These are phyloP conservation scores for Penicillium concentricum DNA, from an alignment of 2,329 filamentous ascomycete genomes.

Conservation along the genomic window DNA sequence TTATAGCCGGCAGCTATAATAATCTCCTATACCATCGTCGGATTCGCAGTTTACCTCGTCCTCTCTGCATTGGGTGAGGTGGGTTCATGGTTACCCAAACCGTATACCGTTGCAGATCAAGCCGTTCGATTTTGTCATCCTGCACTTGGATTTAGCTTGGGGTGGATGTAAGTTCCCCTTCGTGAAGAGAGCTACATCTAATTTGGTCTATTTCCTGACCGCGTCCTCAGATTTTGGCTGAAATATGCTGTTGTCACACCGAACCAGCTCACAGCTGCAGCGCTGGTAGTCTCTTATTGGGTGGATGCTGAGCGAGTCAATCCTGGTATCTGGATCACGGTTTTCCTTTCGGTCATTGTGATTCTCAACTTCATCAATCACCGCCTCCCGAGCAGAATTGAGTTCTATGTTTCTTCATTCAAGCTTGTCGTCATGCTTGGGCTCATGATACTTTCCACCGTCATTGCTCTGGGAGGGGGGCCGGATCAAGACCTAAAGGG, in stretches of 20 bases:
- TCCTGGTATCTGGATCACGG: slow-evolving; percentile 73
- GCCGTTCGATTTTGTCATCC: slow-evolving; percentile 76
- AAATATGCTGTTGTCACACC: slow-evolving; percentile 83
- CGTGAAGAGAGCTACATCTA: neutral
- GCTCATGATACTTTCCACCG: slow-evolving; percentile 62
- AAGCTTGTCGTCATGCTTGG: slow-evolving; percentile 66
- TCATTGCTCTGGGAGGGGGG: slow-evolving; percentile 65
- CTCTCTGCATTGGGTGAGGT: slow-evolving; percentile 79
- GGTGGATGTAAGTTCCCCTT: slow-evolving; percentile 57
- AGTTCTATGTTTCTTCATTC: slow-evolving; percentile 56
- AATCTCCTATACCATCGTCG: slow-evolving; percentile 39
- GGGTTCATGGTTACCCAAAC: slow-evolving; percentile 74
- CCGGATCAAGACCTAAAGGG: slow-evolving; percentile 59
- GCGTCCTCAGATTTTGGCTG: slow-evolving; percentile 52
- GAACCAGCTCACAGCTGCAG: slow-evolving; percentile 76
- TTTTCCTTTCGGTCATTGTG: slow-evolving; percentile 62
- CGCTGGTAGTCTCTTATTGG: slow-evolving; percentile 78
- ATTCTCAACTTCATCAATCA: slow-evolving; percentile 67
- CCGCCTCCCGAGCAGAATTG: slow-evolving; percentile 65
- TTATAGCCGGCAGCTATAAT: slow-evolving; percentile 35
- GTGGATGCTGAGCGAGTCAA: slow-evolving; percentile 63
- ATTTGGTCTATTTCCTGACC: slow-evolving; percentile 3
- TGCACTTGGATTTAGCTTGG: slow-evolving; percentile 74
- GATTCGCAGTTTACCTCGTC: slow-evolving; percentile 66
- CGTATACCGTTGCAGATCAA: slow-evolving; percentile 75